Conservation (phyloP, 352 stramenopile genomes). For the Globisporangium cylindrosporum region DNA sequence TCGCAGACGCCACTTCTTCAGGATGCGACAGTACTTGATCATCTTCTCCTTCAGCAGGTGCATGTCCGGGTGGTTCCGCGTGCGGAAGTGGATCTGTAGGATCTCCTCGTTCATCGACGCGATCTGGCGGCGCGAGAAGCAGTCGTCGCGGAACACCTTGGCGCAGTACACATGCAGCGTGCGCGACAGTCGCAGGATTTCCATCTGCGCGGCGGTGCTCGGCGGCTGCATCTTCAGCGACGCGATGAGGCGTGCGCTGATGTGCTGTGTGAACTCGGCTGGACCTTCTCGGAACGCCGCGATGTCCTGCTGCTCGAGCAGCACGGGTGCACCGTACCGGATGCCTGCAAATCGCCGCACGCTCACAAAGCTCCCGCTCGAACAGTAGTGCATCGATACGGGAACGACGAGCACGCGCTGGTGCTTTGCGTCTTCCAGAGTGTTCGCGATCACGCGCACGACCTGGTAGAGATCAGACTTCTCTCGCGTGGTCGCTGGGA, state of each 20-base stretch:
- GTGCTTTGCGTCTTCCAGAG: slow-evolving; percentile 36
- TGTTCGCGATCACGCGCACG: slow-evolving; percentile 47
- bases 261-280: slow-evolving; percentile 56
- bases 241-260: slow-evolving; percentile 47
- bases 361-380: slow-evolving; percentile 40
- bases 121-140: slow-evolving; percentile 67
- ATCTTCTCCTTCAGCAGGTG: slow-evolving; percentile 66
- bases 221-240: slow-evolving; percentile 63
- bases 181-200: slow-evolving; percentile 61
- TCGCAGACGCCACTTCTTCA: slow-evolving; percentile 59
- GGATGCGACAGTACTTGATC: slow-evolving; percentile 49
- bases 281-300: slow-evolving; percentile 58
- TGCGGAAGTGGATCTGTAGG: slow-evolving; percentile 75
- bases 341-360: slow-evolving; percentile 51
- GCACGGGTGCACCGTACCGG: slow-evolving; percentile 58
- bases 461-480: slow-evolving; percentile 54
- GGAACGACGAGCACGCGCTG: slow-evolving; percentile 54
- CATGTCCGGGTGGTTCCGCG: slow-evolving; percentile 67
- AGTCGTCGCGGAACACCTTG: slow-evolving; percentile 62
- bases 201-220: slow-evolving; percentile 54
- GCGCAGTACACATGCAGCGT: slow-evolving; percentile 72
- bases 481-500: slow-evolving; percentile 14
- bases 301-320: slow-evolving; percentile 59
- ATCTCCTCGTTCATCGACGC: slow-evolving; percentile 82
- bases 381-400: slow-evolving; percentile 63